These are phyloP conservation scores for Papiliotrema laurentii DNA, from an alignment of 1,284 basidiomycete species.

Conservation along the genomic window DNA sequence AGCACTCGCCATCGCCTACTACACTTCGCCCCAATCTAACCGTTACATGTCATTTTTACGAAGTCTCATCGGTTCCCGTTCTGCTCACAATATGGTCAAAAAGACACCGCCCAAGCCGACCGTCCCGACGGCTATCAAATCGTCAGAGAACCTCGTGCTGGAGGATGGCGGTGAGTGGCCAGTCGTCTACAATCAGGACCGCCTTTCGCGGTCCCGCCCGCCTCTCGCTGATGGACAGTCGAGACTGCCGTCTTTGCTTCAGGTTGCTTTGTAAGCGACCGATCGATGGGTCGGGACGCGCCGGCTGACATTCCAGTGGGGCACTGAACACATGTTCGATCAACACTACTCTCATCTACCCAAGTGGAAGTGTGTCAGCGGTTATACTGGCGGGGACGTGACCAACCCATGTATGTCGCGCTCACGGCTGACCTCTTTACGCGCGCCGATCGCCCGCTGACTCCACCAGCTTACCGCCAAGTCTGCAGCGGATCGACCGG, in stretches of 20 bases:
- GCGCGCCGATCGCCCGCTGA: background rate
- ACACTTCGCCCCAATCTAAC: background rate
- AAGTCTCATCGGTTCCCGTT: conserved; percentile 6
- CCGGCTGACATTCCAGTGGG: conserved; percentile 55
- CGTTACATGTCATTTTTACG: conserved; percentile 16
- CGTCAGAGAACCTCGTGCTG: conserved; percentile 25
- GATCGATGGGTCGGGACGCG: background rate
- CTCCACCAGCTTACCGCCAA: conserved; percentile 58
- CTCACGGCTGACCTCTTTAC: background rate
- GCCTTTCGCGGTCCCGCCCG: background rate
- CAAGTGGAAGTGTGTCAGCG: conserved; percentile 63
- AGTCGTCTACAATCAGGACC: background rate
- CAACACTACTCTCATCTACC: conserved; percentile 63
- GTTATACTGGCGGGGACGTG: conserved; percentile 71
- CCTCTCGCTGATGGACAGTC: conserved; percentile 26
- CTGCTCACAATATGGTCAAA: conserved; percentile 24
- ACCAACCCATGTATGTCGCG: conserved; percentile 21
- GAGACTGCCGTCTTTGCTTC: conserved; percentile 72
- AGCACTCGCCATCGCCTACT: background rate
- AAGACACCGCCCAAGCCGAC: conserved; percentile 45
- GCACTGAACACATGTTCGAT: conserved; percentile 78
- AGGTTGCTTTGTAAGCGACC: conserved; percentile 56
- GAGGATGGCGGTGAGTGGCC: conserved; percentile 42
- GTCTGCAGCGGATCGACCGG: conserved; percentile 79
- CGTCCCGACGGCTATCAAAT: conserved; percentile 47